These are phyloP conservation scores for Auricularia sp. DNA, from an alignment of 768 basidiomycete genomes.

Conservation along the genomic window DNA sequence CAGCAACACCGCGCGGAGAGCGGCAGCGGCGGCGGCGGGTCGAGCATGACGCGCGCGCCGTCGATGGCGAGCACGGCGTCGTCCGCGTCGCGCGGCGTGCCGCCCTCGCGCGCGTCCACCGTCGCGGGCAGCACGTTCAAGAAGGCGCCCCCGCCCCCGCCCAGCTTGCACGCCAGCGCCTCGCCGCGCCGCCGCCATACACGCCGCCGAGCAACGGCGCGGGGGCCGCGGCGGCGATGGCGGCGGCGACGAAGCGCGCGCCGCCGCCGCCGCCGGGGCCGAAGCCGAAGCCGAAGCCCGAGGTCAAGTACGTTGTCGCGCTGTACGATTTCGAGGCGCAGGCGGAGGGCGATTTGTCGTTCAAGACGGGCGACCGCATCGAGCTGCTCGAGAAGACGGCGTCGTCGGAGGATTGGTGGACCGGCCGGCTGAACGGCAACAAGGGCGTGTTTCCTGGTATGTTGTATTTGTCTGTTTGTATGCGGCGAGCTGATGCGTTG, in stretches of 20 bases:
- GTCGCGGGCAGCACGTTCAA: slow-evolving; percentile 12
- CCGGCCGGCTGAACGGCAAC: slow-evolving; percentile 69
- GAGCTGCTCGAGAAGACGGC: slow-evolving; percentile 77
- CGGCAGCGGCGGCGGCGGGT: neutral
- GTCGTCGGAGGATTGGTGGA: slow-evolving; percentile 96
- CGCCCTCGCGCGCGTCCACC: slow-evolving; percentile 1
- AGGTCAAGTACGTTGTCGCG: slow-evolving; percentile 74
- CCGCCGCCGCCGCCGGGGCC: slow-evolving; percentile 90
- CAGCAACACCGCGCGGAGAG: slow-evolving; percentile 34
- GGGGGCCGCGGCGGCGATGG: slow-evolving; percentile 22
- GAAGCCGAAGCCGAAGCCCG: slow-evolving; percentile 76
- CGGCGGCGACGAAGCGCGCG: slow-evolving; percentile 53
- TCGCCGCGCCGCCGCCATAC: slow-evolving; percentile 41
- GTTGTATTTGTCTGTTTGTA: slow-evolving; percentile 12
- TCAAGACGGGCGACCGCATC: slow-evolving; percentile 82
- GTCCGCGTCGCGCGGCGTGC: neutral
- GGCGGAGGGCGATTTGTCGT: slow-evolving; percentile 88
- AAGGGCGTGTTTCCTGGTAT: slow-evolving; percentile 88
- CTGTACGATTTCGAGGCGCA: slow-evolving; percentile 93
- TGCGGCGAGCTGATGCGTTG: neutral
- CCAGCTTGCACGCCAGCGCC: slow-evolving; percentile 32
- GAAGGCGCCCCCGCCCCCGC: slow-evolving; percentile 37
- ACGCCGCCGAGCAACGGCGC: slow-evolving; percentile 19
- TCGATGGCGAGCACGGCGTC: neutral
- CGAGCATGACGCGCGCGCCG: neutral